A percentile compares a stretch with the other conserved stretches of the same genome.
Evolutionary conservation across 768 basidiomycete genomes (phyloP).

Genomic region (Cystobasidium ongulense): DNA sequence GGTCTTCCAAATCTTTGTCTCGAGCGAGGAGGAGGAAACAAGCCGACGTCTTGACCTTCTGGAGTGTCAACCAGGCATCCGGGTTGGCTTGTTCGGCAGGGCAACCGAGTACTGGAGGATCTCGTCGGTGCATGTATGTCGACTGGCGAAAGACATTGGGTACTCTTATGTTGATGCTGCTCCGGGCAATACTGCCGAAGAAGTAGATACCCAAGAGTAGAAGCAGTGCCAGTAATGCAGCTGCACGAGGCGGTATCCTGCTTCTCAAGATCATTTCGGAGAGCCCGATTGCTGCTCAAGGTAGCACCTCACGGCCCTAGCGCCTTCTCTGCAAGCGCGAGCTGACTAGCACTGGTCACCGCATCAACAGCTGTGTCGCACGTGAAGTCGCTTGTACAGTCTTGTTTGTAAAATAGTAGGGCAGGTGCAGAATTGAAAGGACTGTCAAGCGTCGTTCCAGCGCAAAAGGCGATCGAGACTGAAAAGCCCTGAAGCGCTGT

Average conservation of each 20-base stretch:
- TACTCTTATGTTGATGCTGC: background rate
- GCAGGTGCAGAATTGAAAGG: no score
- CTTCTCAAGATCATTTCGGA: background rate
- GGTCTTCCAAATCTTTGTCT: slow-evolving; percentile 31
- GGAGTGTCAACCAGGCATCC: slow-evolving; percentile 12
- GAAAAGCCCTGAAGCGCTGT: no score
- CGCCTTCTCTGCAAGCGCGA: background rate
- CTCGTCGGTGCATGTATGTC: background rate
- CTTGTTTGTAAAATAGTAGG: no score
- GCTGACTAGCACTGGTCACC: no score
- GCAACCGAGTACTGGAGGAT: slow-evolving; percentile 34
- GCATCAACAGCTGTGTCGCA: no score
- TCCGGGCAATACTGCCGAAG: background rate
- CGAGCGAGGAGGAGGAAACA: slow-evolving; percentile 38
- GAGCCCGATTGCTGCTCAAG: no score
- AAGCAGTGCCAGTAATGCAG: background rate
- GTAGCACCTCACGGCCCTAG: no score
- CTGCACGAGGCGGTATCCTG: background rate
- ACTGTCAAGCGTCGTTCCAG: no score
- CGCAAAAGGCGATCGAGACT: no score
- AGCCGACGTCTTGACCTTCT: slow-evolving; percentile 23
- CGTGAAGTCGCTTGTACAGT: no score
- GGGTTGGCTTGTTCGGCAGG: background rate
- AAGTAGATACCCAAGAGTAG: background rate
- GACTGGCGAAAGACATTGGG: background rate